These are phyloP conservation scores for Penicillium chermesinum DNA, from an alignment of 495 filamentous ascomycete species.

Conservation along the genomic window DNA sequence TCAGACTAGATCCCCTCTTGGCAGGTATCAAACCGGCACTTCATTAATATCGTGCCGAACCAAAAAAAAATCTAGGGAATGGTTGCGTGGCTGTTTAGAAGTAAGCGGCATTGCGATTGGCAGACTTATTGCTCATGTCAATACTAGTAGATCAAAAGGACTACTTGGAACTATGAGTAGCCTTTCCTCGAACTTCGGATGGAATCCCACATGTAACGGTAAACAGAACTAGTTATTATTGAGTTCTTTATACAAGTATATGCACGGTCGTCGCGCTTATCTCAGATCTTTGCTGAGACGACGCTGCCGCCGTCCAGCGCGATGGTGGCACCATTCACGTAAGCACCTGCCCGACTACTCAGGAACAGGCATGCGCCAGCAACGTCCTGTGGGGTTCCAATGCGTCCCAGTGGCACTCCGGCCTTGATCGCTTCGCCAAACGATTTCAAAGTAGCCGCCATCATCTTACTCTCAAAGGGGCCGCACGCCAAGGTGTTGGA, in stretches of 20 bases:
- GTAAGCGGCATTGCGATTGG: too few relatives aligned
- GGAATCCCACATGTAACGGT: too few relatives aligned
- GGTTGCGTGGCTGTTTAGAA: too few relatives aligned
- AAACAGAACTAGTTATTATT: too few relatives aligned
- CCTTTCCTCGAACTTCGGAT: too few relatives aligned
- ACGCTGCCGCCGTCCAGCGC: conserved; percentile 63
- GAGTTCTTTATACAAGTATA: not conserved
- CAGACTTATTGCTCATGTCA: too few relatives aligned
- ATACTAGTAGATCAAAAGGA: too few relatives aligned
- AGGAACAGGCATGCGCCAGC: conserved; percentile 74
- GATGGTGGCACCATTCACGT: conserved; percentile 74
- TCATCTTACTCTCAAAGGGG: conserved; percentile 81
- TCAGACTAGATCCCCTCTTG: too few relatives aligned
- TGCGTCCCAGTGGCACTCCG: conserved; percentile 63
- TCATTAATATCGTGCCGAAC: too few relatives aligned
- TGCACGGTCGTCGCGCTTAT: conserved; percentile 4
- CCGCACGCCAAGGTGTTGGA: conserved; percentile 71
- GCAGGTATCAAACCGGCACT: too few relatives aligned
- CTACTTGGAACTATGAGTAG: too few relatives aligned
- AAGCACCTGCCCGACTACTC: conserved; percentile 63
- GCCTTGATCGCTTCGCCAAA: conserved; percentile 58
- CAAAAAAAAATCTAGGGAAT: too few relatives aligned
- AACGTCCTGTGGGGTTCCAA: conserved; percentile 66
- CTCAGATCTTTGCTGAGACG: conserved; percentile 50
- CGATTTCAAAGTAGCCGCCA: conserved; percentile 61